Percentiles rank a stretch among this genome's conserved stretches.
These are phyloP conservation scores for Yamadazyma conglobata DNA, from an alignment of 1,139 yeast species.

Conservation along the genomic window DNA sequence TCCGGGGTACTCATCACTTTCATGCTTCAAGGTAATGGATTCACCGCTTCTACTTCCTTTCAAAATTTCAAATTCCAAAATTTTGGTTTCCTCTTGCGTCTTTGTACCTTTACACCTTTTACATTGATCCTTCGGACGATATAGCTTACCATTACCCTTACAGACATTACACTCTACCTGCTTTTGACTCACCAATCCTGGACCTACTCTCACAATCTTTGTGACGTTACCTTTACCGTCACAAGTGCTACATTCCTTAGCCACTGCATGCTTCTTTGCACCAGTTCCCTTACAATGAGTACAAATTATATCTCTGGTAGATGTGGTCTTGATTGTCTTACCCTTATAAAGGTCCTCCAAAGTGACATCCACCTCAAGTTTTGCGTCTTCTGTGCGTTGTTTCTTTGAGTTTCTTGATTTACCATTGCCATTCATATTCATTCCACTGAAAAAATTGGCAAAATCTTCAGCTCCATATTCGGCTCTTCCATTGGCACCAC, in stretches of 20 bases:
- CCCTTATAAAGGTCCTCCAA: constrained; percentile 81
- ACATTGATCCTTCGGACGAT: constrained; percentile 69
- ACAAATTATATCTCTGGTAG: constrained; percentile 74
- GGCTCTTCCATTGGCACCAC: constrained; percentile 17
- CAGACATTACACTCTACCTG: constrained; percentile 66
- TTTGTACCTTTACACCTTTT: constrained; percentile 70
- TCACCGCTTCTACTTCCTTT: constrained; percentile 70
- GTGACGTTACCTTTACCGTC: constrained; percentile 67
- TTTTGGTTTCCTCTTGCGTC: constrained; percentile 62
- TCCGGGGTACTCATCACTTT: constrained; percentile 78
- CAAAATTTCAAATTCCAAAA: constrained; percentile 73
- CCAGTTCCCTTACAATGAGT: constrained; percentile 73
- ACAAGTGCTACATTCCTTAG: constrained; percentile 62
- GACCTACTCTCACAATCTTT: constrained; percentile 64
- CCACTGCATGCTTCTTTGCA: constrained; percentile 56
- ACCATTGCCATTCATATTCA: constrained; percentile 27
- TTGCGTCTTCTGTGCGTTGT: constrained; percentile 61
- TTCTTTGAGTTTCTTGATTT: constrained; percentile 11
- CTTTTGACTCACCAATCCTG: constrained; percentile 71
- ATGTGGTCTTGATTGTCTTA: constrained; percentile 69
- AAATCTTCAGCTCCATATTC: constrained; percentile 65
- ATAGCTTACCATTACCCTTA: constrained; percentile 65
- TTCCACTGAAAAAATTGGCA: constrained; percentile 60
- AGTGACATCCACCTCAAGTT: constrained; percentile 58
- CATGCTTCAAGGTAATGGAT: constrained; percentile 56